Conservation (phyloP, 2,329 filamentous ascomycete genomes). For the Drechslerella stenobrocha region DNA sequence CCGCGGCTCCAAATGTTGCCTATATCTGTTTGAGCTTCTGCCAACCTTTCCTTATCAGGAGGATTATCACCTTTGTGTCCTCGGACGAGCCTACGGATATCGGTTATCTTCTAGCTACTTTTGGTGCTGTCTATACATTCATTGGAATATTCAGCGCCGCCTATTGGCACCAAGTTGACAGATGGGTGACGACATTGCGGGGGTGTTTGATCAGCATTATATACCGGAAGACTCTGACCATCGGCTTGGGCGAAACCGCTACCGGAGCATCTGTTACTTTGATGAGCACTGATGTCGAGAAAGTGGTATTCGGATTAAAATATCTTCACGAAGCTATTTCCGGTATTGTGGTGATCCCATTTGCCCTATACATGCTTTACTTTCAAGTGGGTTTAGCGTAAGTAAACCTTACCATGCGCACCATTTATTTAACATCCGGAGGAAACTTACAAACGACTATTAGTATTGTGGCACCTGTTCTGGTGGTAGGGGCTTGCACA, state of each 20-base stretch:
- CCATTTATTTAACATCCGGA: conserved; percentile 47
- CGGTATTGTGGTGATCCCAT: conserved; percentile 54
- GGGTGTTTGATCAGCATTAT: conserved; percentile 55
- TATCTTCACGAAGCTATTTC: conserved; percentile 58
- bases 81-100: conserved; percentile 32
- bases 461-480: conserved; percentile 16
- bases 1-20: conserved; percentile 52
- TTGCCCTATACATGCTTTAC: conserved; percentile 55
- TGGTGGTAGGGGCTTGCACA: conserved; percentile 5
- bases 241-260: conserved; percentile 54
- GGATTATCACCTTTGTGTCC: conserved; percentile 49
- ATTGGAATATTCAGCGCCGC: conserved; percentile 49
- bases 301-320: conserved; percentile 55
- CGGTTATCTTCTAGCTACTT: conserved; percentile 31
- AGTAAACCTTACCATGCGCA: conserved; percentile 3
- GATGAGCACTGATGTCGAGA: conserved; percentile 60
- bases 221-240: conserved; percentile 54
- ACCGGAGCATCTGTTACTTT: conserved; percentile 58
- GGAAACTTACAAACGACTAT: background rate
- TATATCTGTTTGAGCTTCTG: conserved; percentile 53
- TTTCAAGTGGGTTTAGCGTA: conserved; percentile 55
- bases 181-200: conserved; percentile 54
- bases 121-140: conserved; percentile 27
- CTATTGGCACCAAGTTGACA: conserved; percentile 52
- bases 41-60: conserved; percentile 54